Conservation (phyloP, 495 filamentous ascomycete genomes). For the Xylaria venustula region DNA sequence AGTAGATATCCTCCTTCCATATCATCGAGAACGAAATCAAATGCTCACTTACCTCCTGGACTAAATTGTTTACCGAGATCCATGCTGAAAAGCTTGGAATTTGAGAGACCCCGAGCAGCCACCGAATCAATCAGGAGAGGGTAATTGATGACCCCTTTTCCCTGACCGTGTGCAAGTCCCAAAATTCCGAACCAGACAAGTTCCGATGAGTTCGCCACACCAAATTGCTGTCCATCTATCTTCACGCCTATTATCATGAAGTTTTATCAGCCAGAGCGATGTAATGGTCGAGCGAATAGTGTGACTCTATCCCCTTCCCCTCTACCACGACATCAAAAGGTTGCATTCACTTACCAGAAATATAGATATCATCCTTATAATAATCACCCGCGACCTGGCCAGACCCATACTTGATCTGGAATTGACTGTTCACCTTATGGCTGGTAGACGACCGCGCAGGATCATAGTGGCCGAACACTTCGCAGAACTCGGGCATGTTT, state of each 20-base stretch:
- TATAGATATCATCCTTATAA: slow-evolving; percentile 37
- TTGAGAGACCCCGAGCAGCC: slow-evolving; percentile 58
- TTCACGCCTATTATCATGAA: slow-evolving; percentile 24
- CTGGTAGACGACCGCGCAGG: slow-evolving; percentile 30
- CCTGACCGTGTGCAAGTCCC: slow-evolving; percentile 62
- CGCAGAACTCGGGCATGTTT: slow-evolving; percentile 25
- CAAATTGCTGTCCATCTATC: slow-evolving; percentile 40
- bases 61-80: slow-evolving; percentile 50
- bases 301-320: background rate
- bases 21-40: background rate
- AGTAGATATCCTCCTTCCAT: too few relatives aligned
- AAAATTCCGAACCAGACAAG: slow-evolving; percentile 64
- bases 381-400: slow-evolving; percentile 25
- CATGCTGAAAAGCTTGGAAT: slow-evolving; percentile 70
- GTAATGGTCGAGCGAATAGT: too few relatives aligned
- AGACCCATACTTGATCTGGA: slow-evolving; percentile 37
- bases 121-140: slow-evolving; percentile 67
- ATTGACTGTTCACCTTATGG: slow-evolving; percentile 18
- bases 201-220: slow-evolving; percentile 35
- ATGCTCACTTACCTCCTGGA: slow-evolving; percentile 23
- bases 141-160: slow-evolving; percentile 50
- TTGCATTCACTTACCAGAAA: slow-evolving; percentile 22
- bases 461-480: slow-evolving; percentile 31
- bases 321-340: background rate
- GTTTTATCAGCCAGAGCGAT: background rate